Evolutionary conservation across 1,139 yeast species (phyloP), one percentile per base, ranked within the genome.

Genomic region (Taiozyma onychis): DNA sequence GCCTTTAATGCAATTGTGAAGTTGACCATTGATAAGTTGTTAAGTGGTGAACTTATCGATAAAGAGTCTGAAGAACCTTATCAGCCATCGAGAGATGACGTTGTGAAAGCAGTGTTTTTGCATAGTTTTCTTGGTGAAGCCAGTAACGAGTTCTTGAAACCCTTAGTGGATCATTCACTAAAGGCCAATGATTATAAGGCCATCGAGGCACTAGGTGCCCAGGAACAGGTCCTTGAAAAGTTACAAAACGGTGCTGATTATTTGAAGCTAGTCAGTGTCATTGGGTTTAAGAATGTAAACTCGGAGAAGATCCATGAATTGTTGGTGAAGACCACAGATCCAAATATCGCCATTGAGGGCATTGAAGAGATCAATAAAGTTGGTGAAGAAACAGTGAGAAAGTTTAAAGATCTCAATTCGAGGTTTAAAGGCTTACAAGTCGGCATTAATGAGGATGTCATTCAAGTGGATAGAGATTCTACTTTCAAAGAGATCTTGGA

Each of bases 31-130:
- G 43, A 55, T n/a, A 61, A 61, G 47, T 50, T 61, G 18, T 45
- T 61, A 3, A 43, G 56, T 39, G 65, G 65, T n/a, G 65, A 61
- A 43, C 45, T 56, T 14, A 54, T 56, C 44, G 63, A 59, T n/a
- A 51, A 47, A 18, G 51, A 52, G 7, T 57, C 55, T 30, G 63
- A 57, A 5, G 54, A 48, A 11, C 41, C 46, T 1, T 61, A 50
- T 46, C 35, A 41, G 11, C 37, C 57, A 14, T 28, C 22, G 26
- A 52, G 46, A 3, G 48, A 41, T 7, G 34, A 47, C 4, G 16
- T 59, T 8, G 26, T 45, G 3, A 55, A 44, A 41, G 48, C 55
- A 10, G 52, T 51, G 5, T 22, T 39, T 16, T 22, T 22, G 16
- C 26, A 39, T 22, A 39, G 39, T 16, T 4, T 35, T 6, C 39